A percentile compares a stretch with the other conserved stretches of the same genome.
Conservation (phyloP, 352 stramenopile genomes). For the Aphanomyces stellatus region DNA sequence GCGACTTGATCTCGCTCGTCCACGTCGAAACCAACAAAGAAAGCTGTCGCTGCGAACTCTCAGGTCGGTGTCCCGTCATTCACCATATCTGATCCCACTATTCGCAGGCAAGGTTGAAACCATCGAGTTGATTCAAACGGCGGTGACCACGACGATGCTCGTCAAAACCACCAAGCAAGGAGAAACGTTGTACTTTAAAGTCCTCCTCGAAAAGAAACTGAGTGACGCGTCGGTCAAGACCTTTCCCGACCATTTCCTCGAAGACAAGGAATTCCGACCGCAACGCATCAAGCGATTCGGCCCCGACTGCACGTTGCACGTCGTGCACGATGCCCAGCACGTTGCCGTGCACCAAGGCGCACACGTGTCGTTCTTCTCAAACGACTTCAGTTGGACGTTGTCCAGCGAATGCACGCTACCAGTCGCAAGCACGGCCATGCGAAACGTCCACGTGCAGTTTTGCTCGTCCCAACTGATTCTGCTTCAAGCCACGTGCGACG, state of each 20-base stretch:
- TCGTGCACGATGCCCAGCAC: conserved; percentile 47
- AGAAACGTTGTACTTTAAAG: conserved; percentile 58
- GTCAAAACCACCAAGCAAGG: conserved; percentile 52
- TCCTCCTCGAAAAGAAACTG: conserved; percentile 71
- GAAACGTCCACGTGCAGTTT: conserved; percentile 60
- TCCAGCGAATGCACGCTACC: conserved; percentile 62
- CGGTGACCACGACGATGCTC: conserved; percentile 74
- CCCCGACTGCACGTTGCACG: conserved; percentile 48
- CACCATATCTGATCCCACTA: conserved; percentile 14
- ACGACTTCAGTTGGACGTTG: conserved; percentile 71
- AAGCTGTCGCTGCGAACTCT: conserved; percentile 65
- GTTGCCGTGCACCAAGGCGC: conserved; percentile 54
- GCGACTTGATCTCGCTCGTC: conserved; percentile 76
- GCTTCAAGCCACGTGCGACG: conserved; percentile 43
- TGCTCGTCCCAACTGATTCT: conserved; percentile 77
- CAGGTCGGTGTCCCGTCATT: not conserved
- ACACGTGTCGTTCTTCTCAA: conserved; percentile 57
- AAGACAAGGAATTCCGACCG: conserved; percentile 76
- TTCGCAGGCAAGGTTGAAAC: conserved; percentile 48
- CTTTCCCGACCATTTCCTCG: conserved; percentile 77
- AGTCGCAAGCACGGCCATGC: conserved; percentile 29
- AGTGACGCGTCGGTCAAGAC: conserved; percentile 48
- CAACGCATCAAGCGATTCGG: conserved; percentile 76
- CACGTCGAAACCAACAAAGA: conserved; percentile 81
- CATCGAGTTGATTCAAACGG: conserved; percentile 69